Evolutionary conservation across 352 stramenopile species (phyloP).

Genomic region (Globisporangium cederbergense): DNA sequence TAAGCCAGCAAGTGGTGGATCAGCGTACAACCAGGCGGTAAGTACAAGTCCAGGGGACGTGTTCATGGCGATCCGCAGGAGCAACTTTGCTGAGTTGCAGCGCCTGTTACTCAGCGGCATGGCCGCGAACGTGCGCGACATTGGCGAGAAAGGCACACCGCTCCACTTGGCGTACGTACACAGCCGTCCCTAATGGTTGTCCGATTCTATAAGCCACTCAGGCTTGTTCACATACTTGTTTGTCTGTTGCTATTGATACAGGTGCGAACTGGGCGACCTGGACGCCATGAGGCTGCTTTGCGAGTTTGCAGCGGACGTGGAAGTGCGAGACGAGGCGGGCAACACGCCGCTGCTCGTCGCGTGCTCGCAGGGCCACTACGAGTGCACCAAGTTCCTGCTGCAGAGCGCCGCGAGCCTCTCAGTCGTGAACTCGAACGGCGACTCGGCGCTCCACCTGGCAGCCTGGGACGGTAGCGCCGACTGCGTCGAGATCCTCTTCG

Average conservation of each 20-base stretch:
- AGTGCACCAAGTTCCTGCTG: conserved; percentile 66
- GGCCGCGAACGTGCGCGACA: conserved; percentile 53
- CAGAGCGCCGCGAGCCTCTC: conserved; percentile 61
- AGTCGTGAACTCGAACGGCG: conserved; percentile 35
- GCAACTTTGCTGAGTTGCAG: conserved; percentile 39
- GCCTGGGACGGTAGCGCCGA: conserved; percentile 60
- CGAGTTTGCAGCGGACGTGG: conserved; percentile 62
- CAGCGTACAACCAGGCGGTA: background rate
- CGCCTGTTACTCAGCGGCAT: conserved; percentile 41
- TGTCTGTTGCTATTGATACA: conserved; percentile 23
- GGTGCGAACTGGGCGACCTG: conserved; percentile 60
- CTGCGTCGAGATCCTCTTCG: conserved; percentile 59
- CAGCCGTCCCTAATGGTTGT: too few species aligned
- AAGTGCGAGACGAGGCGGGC: conserved; percentile 56
- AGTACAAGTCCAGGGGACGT: conserved; percentile 12
- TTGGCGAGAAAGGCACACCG: conserved; percentile 61
- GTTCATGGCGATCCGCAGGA: conserved; percentile 57
- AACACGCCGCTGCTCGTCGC: conserved; percentile 68
- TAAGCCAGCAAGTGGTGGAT: background rate
- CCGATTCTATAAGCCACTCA: background rate
- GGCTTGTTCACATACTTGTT: conserved; percentile 9
- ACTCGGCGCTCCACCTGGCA: conserved; percentile 64
- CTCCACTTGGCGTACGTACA: conserved; percentile 62
- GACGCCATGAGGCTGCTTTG: conserved; percentile 62
- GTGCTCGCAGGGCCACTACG: conserved; percentile 64